phyloP scores from a whole-genome alignment of 129 eudicot species.

The Logfia minima region DNA sequence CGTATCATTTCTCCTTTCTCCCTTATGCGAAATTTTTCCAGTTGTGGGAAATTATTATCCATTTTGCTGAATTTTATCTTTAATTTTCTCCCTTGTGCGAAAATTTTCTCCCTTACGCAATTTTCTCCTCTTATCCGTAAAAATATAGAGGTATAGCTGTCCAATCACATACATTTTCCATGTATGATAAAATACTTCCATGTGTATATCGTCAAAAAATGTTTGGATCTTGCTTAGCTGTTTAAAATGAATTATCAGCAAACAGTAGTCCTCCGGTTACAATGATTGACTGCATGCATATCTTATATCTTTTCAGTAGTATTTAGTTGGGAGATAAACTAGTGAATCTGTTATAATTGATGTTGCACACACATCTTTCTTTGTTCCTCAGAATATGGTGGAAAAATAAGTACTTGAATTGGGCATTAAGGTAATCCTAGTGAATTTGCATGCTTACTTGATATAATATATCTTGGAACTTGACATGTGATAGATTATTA shows the following conservation, averaged over 20 bases:
- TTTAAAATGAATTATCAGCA: background rate
- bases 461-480: slow-evolving; percentile 15
- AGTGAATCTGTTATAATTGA: background rate
- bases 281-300: background rate
- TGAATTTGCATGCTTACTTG: background rate
- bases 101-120: too few species aligned
- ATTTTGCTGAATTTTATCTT: too few species aligned
- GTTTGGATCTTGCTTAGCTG: background rate
- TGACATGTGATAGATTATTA: slow-evolving; percentile 56
- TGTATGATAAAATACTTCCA: too few species aligned
- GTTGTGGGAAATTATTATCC: too few species aligned
- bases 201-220: background rate
- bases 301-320: background rate
- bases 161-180: too few species aligned
- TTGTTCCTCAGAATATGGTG: background rate
- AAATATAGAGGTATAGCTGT: too few species aligned
- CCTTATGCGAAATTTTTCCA: too few species aligned
- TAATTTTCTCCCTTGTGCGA: too few species aligned
- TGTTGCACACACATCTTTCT: background rate
- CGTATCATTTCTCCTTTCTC: too few species aligned
- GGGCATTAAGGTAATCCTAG: too few species aligned
- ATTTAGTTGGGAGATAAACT: slow-evolving; percentile 7
- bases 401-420: too few species aligned
- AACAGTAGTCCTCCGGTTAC: background rate
- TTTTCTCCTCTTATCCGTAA: too few species aligned